Evolutionary conservation across 2,329 filamentous ascomycete species (phyloP).

Genomic region (Penicillium verrucosum): DNA sequence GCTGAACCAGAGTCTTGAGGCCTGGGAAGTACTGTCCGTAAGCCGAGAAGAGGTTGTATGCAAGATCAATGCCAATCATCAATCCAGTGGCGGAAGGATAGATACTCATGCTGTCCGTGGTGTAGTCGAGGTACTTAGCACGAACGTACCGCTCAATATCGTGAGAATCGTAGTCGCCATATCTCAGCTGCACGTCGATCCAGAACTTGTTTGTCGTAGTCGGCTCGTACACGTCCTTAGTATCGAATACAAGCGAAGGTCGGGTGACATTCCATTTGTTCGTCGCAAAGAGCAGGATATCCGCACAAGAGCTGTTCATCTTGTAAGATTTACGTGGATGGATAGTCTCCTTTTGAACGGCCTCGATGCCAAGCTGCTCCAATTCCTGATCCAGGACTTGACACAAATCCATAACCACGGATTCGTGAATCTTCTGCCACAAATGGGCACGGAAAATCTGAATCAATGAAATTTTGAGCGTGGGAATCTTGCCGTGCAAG

Average conservation of each 20-base stretch:
- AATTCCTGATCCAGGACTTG: conserved; percentile 98
- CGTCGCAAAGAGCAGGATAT: conserved; percentile 92
- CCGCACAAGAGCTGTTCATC: conserved; percentile 99
- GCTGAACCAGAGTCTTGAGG: conserved; percentile 89
- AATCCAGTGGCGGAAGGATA: conserved; percentile 95
- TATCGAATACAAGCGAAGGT: conserved; percentile 90
- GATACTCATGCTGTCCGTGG: conserved; percentile 96
- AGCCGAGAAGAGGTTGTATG: conserved; percentile 96
- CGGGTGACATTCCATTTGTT: conserved; percentile 99
- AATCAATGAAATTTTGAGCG: conserved; percentile 94
- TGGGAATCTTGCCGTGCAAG: conserved; percentile 98
- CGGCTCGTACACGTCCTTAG: conserved; percentile 89
- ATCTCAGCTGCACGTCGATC: conserved; percentile 93
- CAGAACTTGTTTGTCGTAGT: conserved; percentile 99
- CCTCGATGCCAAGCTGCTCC: conserved; percentile 92
- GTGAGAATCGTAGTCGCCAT: conserved; percentile 98
- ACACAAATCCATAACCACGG: conserved; percentile 96
- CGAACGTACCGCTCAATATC: conserved; percentile 97
- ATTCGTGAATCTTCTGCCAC: conserved; percentile 99
- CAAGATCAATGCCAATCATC: conserved; percentile 96
- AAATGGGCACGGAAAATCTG: conserved; percentile 99
- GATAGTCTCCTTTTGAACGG: conserved; percentile 97
- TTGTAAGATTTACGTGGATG: conserved; percentile 99
- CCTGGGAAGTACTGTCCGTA: conserved; percentile 99
- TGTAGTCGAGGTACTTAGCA: conserved; percentile 98